phyloP scores from a whole-genome alignment of 441 rosid species.

The Macaranga tanarius region DNA sequence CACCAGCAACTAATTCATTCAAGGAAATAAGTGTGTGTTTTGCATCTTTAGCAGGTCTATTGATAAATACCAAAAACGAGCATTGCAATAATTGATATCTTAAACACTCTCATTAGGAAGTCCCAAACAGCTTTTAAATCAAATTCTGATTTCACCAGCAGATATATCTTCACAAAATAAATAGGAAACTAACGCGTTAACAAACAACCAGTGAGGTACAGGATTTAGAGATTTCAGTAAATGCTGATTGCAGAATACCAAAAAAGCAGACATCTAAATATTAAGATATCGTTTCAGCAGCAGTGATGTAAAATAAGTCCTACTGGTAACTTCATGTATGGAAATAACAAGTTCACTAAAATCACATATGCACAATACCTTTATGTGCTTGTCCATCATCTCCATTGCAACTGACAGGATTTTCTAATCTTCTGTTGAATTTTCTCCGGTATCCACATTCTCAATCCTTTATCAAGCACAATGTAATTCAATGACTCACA shows the following conservation, averaged over 20 bases:
- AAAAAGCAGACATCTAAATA: neutral
- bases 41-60: too few species aligned
- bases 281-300: neutral
- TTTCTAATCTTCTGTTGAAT: slow-evolving; percentile 28
- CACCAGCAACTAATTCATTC: too few species aligned
- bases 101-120: too few species aligned
- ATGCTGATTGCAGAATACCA: neutral
- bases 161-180: too few species aligned
- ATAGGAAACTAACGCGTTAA: neutral
- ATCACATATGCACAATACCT: too few species aligned
- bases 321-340: too few species aligned
- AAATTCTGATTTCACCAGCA: too few species aligned
- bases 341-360: too few species aligned
- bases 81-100: too few species aligned
- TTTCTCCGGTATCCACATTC: slow-evolving; percentile 31
- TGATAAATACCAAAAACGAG: too few species aligned
- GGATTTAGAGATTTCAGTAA: neutral
- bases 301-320: neutral
- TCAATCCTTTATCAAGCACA: slow-evolving; percentile 39
- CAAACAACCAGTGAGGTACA: neutral
- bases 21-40: too few species aligned
- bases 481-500: slow-evolving; percentile 33
- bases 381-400: slow-evolving; percentile 29
- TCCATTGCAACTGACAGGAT: slow-evolving; percentile 35
- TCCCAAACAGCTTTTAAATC: too few species aligned